Base-by-base conservation (phyloP, 768 basidiomycete species). In the Boletus rufocinnamomeus region DNA sequence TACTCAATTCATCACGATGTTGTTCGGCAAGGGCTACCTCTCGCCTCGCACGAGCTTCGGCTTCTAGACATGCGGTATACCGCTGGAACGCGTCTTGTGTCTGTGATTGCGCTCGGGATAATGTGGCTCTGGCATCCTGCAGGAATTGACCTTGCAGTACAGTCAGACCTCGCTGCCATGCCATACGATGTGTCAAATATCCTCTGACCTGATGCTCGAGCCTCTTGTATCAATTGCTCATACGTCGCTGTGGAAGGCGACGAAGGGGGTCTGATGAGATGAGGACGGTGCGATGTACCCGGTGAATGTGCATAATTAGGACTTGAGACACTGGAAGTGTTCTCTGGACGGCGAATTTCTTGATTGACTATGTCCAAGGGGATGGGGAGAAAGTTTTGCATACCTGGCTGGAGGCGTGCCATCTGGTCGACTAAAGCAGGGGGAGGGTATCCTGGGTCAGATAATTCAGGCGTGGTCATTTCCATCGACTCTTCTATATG, bases 41-140 rank as follows among this genome's bases (percentile, higher is more conserved):
- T 63, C 84, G 82, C 64, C 84, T 79, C 49, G 88, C 87, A 69
- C 85, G 84, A 44, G 78, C 76, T 67, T 91, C 88, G 13, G 82
- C 74, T 65, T 90, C 87, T 19, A 89, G 76, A 72, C 84, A 88
- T 13, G 82, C 78, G 13, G 83, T 89, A 65, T 90, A 90, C 51
- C 83, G 76, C 68, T 84, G 78, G 65, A 89, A 87, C 4, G 87
- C 82, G 44, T 89, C 88, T 64, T 89, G 86, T 0, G 87, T 85
- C 50, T 88, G 87, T 66, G 86, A 84, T 66, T 87, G 86, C 23
- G 86, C 85, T 45, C 86, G 80, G 45, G 79, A 65, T n/a, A 88
- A 75, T 6, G 84, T 77, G 48, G 78, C 77, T 34, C 87, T 84
- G 21, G 85, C 81, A 50, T 80, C 82, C 70, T 84, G 83, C 46